Evolutionary conservation across 2,329 filamentous ascomycete species (phyloP), one percentile per base, ranked within the genome.

Genomic region (Colletotrichum horii): DNA sequence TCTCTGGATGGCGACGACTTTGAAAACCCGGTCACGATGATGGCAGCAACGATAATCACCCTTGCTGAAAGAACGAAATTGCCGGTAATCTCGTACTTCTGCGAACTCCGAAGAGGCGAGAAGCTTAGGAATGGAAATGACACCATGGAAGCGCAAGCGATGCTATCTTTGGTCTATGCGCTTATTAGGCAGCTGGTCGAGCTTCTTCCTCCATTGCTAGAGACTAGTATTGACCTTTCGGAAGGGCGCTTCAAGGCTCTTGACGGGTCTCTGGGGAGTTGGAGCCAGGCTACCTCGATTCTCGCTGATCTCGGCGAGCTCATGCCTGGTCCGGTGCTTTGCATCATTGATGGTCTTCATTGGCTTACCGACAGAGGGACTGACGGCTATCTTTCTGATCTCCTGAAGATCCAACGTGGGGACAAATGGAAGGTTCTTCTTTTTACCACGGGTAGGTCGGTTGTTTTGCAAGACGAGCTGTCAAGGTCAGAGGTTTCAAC

Each of bases 71-170:
- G n/a, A 15, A 64, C 58, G 2, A 22, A 61, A 4, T 4, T 78
- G 8, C 66, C 70, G 4, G 66, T 76, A 0, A 14, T 79, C 3
- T 80, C 79, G 1, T 79, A 79, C 55, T 79, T 80, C 61, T 79
- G 78, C 36, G 65, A 79, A 16, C 70, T 76, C 3, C 71, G 24
- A 1, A 16, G 77, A 22, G 34, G 65, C 1, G 56, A 69, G 8
- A 32, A 7, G 1, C 7, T 70, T 0, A 30, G 67, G 5, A 1
- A 12, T 0, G 76, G 48, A 4, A 74, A 74, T 7, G 30, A 34
- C 9, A 69, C 36, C 12, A 65, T 34, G 7, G 61, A 76, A 16
- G 26, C 36, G 5, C 76, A 77, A 9, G 67, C 48, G 11, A 4
- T 61, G 6, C 14, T 74, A 5, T 56, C 66, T 6, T 16, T 79